Conservation (phyloP, 495 filamentous ascomycete genomes). For the Neurospora sp. region DNA sequence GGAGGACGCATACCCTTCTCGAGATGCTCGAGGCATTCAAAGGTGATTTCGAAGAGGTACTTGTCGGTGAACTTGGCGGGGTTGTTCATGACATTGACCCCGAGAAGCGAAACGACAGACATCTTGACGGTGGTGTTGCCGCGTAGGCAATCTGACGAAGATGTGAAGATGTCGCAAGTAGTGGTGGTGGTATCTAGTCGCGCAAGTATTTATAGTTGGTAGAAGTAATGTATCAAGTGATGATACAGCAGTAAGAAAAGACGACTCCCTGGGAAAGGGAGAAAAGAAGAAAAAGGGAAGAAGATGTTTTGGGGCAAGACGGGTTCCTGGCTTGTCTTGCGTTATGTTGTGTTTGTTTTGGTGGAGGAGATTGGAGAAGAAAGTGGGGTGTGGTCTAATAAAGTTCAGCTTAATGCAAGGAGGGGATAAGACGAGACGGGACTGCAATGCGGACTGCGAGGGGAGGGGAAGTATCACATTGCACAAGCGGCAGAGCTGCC, state of each 20-base stretch:
- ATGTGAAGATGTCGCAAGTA: not conserved
- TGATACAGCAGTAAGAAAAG: not conserved
- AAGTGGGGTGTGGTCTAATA: not conserved
- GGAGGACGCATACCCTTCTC: conserved; percentile 60
- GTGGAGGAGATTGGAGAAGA: not conserved
- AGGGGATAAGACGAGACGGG: not conserved
- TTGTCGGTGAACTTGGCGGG: conserved; percentile 79
- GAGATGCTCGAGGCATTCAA: conserved; percentile 85
- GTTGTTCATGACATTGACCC: conserved; percentile 93
- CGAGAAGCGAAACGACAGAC: conserved; percentile 93
- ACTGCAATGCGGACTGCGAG: not conserved
- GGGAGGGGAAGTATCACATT: not conserved
- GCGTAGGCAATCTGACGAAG: not conserved
- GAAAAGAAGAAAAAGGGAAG: not conserved
- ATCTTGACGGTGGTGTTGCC: conserved; percentile 43
- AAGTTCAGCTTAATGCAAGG: not conserved
- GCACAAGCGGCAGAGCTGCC: not conserved
- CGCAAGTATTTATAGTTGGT: not conserved
- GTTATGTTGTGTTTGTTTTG: not conserved
- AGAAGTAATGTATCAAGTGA: not conserved
- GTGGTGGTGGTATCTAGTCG: not conserved
- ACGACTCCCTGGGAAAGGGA: not conserved
- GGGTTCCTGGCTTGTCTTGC: not conserved
- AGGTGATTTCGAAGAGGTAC: conserved; percentile 97
- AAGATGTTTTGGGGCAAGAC: not conserved